Conservation (phyloP, 2,329 filamentous ascomycete genomes). For the Tympanopsis confertula region DNA sequence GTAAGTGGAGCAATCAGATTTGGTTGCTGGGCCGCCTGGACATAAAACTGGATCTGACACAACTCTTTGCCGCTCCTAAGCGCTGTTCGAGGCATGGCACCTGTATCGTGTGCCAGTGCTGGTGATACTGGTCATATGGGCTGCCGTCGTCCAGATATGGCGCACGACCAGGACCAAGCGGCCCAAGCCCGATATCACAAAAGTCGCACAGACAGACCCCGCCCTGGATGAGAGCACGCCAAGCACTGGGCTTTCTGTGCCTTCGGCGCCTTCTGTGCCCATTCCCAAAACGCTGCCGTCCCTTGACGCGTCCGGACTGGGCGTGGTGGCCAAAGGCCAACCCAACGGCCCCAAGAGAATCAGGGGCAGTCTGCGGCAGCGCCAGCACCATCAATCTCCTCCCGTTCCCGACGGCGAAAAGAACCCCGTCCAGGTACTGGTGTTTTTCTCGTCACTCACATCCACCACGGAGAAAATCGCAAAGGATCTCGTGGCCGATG, state of each 20-base stretch:
- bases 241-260: too few species aligned
- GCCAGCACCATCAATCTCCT: too few species aligned
- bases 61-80: too few species aligned
- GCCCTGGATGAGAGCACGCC: too few species aligned
- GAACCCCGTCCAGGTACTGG: slow-evolving; percentile 36
- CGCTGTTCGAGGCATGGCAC: slow-evolving; percentile 30
- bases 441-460: slow-evolving; percentile 55
- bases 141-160: slow-evolving; percentile 28
- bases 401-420: too few species aligned
- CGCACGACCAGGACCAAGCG: slow-evolving; percentile 22
- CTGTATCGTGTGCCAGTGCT: slow-evolving; percentile 31
- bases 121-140: slow-evolving; percentile 20
- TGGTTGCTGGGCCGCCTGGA: too few species aligned
- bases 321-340: slow-evolving; percentile 2
- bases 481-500: slow-evolving; percentile 38
- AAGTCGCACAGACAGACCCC: slow-evolving; percentile 10
- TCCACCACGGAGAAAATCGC: slow-evolving; percentile 32
- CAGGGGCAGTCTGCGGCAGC: too few species aligned
- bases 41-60: too few species aligned
- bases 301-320: too few species aligned
- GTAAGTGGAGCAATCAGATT: too few species aligned
- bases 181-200: slow-evolving; percentile 29
- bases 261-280: too few species aligned
- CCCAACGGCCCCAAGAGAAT: background rate
- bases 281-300: too few species aligned